phyloP scores from a whole-genome alignment of 176 grass and related monocot species.

The Panicum miliaceum region DNA sequence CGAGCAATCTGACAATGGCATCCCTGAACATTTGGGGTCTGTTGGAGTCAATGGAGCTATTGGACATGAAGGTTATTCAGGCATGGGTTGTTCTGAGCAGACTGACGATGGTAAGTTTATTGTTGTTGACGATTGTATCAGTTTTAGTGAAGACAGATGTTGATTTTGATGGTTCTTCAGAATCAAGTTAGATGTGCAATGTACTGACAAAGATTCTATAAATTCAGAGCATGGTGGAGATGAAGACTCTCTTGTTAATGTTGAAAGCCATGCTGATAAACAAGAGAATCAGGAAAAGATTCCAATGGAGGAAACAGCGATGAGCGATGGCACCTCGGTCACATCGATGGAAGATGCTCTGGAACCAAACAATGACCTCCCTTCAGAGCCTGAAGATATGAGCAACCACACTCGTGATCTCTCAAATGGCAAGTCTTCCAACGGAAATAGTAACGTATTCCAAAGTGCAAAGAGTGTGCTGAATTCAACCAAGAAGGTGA shows the following conservation, averaged over 20 bases:
- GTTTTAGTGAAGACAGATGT: neutral
- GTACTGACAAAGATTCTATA: slow-evolving; percentile 17
- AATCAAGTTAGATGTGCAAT: neutral
- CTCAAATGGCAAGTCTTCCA: slow-evolving; percentile 45
- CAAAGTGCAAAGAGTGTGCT: slow-evolving; percentile 34
- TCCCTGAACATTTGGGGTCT: slow-evolving; percentile 33
- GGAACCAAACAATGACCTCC: slow-evolving; percentile 35
- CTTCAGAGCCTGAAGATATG: slow-evolving; percentile 42
- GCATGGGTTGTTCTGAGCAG: slow-evolving; percentile 14
- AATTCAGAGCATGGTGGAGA: slow-evolving; percentile 35
- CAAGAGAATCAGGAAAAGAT: slow-evolving; percentile 39
- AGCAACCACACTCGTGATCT: slow-evolving; percentile 29
- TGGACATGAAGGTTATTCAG: slow-evolving; percentile 15
- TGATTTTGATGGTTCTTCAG: neutral
- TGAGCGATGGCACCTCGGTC: slow-evolving; percentile 45
- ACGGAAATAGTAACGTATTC: slow-evolving; percentile 41
- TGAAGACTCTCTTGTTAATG: neutral
- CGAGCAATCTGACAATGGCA: neutral
- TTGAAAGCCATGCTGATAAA: slow-evolving; percentile 31
- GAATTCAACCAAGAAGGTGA: slow-evolving; percentile 43
- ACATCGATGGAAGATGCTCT: slow-evolving; percentile 42
- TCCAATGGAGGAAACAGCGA: slow-evolving; percentile 28
- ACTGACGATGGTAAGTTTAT: slow-evolving; percentile 15
- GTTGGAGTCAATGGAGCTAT: slow-evolving; percentile 28
- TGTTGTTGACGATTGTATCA: neutral